Base-by-base conservation (phyloP, 2,329 filamentous ascomycete species). In the Phaeosphaeria sp. region DNA sequence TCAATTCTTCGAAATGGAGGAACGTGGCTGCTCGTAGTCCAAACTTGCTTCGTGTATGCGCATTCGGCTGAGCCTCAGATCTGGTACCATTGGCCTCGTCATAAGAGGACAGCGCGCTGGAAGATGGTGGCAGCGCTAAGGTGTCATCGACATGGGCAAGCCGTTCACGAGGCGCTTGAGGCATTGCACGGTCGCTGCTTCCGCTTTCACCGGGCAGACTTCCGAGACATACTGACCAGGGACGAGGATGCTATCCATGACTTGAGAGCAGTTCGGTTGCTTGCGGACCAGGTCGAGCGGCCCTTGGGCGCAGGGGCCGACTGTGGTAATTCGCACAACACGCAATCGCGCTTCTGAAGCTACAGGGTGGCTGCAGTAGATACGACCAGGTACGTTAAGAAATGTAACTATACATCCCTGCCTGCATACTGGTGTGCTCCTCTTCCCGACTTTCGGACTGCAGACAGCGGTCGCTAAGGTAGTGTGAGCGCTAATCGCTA, bases 391-490 rank as follows among this genome's bases (percentile, higher is more conserved):
- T 39, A 49, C 27, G 27, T 49, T 25, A 21, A 27, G 27, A 30
- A 17, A 20, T 21, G 27, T 20, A 33, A 20, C 18, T 49, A 59
- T 51, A 40, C 50, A 47, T 47, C 24, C 40, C 53, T 56, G 39
- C 63, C 66, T 54, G 30, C 53, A 57, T 53, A 47, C 66, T 56
- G 65, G 67, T 54, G 45, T 53, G 46, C 49, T 53, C 49, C 57
- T 55, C 53, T 63, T 62, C 66, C 64, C 62, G 59, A 47, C 51
- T 56, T 56, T 54, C 59, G 63, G 56, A 60, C 54, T 55, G 59
- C 48, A 64, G 44, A 42, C 40, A 56, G 59, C 53, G 55, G 56
- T 57, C 66, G 62, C 68, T 70, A 68, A 70, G 66, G 66, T 65
- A 63, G 36, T 59, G 39, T 53, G 48, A 36, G 49, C 57, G 58